Evolutionary conservation across 139 green algal species (phyloP).

Genomic region (Eudorina sp.): DNA sequence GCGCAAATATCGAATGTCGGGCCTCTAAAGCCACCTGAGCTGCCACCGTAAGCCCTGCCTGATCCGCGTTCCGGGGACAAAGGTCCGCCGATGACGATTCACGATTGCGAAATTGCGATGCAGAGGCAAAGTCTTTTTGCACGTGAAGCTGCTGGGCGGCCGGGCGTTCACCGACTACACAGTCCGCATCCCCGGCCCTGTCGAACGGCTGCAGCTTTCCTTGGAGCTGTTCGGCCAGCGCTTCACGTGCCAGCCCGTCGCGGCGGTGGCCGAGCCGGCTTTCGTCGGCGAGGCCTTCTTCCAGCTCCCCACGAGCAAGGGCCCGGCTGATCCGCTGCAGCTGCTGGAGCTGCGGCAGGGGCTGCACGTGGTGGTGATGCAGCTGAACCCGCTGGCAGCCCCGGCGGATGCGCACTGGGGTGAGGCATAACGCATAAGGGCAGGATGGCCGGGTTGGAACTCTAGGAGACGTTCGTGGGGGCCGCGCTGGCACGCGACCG

Average conservation of each 20-base stretch:
- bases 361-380: constrained; percentile 50
- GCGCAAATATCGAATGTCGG: constrained; percentile 22
- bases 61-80: no score
- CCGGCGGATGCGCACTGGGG: background rate
- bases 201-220: constrained; percentile 43
- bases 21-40: constrained; percentile 10
- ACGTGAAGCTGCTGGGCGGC: constrained; percentile 50
- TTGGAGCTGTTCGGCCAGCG: constrained; percentile 63
- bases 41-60: constrained; percentile 35
- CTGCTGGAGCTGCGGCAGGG: constrained; percentile 56
- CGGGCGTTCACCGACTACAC: constrained; percentile 43
- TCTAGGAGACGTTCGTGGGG: no score
- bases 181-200: background rate
- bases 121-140: constrained; percentile 33
- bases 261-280: constrained; percentile 38
- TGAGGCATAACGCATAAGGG: no score
- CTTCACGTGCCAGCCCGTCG: constrained; percentile 16
- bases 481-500: no score
- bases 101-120: no score
- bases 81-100: no score
- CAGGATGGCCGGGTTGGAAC: no score
- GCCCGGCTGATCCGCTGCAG: constrained; percentile 37
- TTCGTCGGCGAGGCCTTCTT: constrained; percentile 49
- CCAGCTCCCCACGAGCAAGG: constrained; percentile 7
- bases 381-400: constrained; percentile 17